phyloP scores from a whole-genome alignment of 192 early-diverging fungal species.

The Backusella macrospora region DNA sequence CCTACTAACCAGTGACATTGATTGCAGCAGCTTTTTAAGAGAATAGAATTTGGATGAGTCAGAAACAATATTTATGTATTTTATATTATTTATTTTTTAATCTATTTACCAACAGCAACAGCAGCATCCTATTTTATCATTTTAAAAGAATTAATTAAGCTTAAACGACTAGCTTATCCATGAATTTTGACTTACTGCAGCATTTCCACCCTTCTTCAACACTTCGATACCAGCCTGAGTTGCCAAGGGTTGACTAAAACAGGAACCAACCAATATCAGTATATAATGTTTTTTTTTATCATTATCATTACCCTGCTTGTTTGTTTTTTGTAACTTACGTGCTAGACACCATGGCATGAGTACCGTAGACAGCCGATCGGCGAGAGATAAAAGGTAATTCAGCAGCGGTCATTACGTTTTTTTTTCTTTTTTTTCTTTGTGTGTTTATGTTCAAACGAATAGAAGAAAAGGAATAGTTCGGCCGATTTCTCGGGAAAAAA shows the following conservation, averaged over 20 bases:
- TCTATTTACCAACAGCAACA: slow-evolving; percentile 47
- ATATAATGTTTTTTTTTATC: too few relatives aligned
- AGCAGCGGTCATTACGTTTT: neutral
- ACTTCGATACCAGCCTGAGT: slow-evolving; percentile 65
- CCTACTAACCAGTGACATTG: slow-evolving; percentile 60
- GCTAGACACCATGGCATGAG: slow-evolving; percentile 65
- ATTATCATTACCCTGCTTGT: neutral
- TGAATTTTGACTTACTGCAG: slow-evolving; percentile 53
- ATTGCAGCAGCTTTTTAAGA: slow-evolving; percentile 58
- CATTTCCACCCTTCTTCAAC: slow-evolving; percentile 73
- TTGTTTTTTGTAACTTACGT: slow-evolving; percentile 29
- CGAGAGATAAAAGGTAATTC: slow-evolving; percentile 44
- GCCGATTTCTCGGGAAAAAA: too few relatives aligned
- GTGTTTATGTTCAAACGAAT: too few relatives aligned
- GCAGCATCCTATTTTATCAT: slow-evolving; percentile 52
- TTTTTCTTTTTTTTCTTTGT: too few relatives aligned
- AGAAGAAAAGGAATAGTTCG: too few relatives aligned
- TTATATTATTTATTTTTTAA: neutral
- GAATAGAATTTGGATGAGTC: neutral
- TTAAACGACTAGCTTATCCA: neutral
- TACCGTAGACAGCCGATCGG: slow-evolving; percentile 58
- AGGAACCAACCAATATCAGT: neutral
- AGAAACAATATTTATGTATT: neutral
- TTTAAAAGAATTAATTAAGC: neutral
- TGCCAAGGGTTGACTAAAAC: slow-evolving; percentile 68